These are phyloP conservation scores for Neurospora africana DNA, from an alignment of 495 filamentous ascomycete species.

Conservation along the genomic window DNA sequence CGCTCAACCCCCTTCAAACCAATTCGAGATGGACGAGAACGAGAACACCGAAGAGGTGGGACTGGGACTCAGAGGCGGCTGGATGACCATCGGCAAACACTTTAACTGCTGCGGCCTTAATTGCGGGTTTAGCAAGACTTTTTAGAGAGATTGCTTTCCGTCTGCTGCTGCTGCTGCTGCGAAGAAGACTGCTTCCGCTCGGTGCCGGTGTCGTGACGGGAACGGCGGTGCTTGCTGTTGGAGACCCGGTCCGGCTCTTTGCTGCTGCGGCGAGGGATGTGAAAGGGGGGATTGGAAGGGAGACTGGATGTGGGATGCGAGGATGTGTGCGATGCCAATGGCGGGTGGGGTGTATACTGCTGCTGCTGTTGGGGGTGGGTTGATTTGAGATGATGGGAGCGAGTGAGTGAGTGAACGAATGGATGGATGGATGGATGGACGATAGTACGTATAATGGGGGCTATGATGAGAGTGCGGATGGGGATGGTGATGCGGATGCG, in stretches of 20 bases:
- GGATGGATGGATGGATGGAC: neutral
- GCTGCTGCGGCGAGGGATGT: neutral
- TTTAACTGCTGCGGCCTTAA: neutral
- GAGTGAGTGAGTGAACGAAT: too few relatives aligned
- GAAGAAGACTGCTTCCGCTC: neutral
- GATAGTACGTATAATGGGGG: neutral
- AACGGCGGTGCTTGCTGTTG: neutral
- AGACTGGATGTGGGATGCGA: neutral
- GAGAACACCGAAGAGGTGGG: too few relatives aligned
- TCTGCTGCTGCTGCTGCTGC: neutral
- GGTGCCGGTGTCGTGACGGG: too few relatives aligned
- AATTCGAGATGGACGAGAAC: too few relatives aligned
- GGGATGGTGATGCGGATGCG: neutral
- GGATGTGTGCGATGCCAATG: neutral
- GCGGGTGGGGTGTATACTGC: neutral
- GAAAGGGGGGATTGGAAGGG: neutral
- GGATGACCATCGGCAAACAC: neutral
- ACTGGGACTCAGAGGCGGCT: neutral
- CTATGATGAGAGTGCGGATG: neutral
- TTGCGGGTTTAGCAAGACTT: neutral
- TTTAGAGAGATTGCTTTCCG: neutral
- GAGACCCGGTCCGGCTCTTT: neutral
- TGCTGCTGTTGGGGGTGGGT: neutral
- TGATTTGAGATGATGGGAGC: neutral
- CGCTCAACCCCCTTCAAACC: too few relatives aligned